Conservation (phyloP, 2,329 filamentous ascomycete genomes). For the Xylaria sp. region DNA sequence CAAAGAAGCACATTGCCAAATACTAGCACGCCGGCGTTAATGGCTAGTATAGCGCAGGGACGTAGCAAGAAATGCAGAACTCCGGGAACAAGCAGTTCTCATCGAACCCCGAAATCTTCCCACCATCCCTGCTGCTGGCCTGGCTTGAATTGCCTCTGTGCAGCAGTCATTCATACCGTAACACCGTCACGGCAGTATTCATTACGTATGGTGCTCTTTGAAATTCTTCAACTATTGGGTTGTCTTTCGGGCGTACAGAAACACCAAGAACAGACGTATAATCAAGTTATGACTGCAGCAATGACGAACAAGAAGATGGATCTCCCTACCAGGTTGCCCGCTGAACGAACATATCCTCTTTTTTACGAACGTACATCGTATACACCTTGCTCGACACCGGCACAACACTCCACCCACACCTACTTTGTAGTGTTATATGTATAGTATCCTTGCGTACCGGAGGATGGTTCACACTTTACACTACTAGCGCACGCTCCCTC, state of each 20-base stretch:
- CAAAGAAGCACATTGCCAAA: background rate
- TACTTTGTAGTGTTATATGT: conserved; percentile 1
- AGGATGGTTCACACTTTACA: background rate
- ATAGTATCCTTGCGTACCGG: conserved; percentile 9
- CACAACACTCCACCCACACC: conserved; percentile 9
- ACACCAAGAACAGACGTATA: background rate
- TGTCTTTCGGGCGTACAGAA: background rate
- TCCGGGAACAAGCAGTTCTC: background rate
- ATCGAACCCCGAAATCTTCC: conserved; percentile 12
- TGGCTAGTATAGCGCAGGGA: background rate
- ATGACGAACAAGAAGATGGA: conserved; percentile 12
- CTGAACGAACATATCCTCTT: background rate
- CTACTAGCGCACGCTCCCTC: conserved; percentile 3
- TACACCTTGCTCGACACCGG: conserved; percentile 3
- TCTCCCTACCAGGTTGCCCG: background rate
- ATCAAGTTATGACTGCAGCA: background rate
- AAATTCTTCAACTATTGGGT: no score
- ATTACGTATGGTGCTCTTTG: conserved; percentile 12
- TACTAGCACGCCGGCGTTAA: background rate
- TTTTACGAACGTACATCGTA: background rate
- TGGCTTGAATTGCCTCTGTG: background rate
- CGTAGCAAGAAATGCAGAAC: background rate
- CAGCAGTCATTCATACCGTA: background rate
- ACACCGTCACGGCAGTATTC: background rate
- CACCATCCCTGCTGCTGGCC: conserved; percentile 3